Percentiles rank a stretch among this genome's conserved stretches.
Evolutionary conservation across 305 asterid genomes (phyloP).

Genomic region (Rubia balearica): DNA sequence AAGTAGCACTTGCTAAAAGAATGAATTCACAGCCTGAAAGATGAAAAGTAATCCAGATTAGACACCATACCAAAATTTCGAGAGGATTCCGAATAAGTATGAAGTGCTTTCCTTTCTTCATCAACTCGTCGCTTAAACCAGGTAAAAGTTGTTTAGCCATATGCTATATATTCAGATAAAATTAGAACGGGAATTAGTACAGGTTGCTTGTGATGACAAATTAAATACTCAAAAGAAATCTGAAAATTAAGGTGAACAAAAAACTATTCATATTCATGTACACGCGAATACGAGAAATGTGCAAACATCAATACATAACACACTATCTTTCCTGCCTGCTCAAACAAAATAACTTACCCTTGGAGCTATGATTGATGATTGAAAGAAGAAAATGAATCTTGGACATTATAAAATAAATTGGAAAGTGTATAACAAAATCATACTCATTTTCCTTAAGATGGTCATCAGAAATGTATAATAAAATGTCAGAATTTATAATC

Average conservation of each 20-base stretch:
- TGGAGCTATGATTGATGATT: background rate
- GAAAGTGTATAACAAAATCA: background rate
- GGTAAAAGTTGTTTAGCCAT: slow-evolving; percentile 75
- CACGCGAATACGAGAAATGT: background rate
- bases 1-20: background rate
- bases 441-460: background rate
- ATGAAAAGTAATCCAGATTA: background rate
- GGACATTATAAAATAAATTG: background rate
- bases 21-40: background rate
- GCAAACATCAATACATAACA: background rate
- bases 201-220: background rate
- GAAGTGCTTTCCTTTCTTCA: slow-evolving; percentile 61
- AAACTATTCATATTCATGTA: background rate
- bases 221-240: background rate
- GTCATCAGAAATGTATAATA: background rate
- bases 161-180: slow-evolving; percentile 48
- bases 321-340: background rate
- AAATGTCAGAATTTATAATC: background rate
- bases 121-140: slow-evolving; percentile 56
- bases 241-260: background rate
- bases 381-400: background rate
- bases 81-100: slow-evolving; percentile 74
- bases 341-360: background rate
- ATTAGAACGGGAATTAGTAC: slow-evolving; percentile 8
- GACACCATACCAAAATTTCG: slow-evolving; percentile 48